Evolutionary conservation across 1,284 basidiomycete genomes (phyloP).

Genomic region (Hypsizygus ulmarius): DNA sequence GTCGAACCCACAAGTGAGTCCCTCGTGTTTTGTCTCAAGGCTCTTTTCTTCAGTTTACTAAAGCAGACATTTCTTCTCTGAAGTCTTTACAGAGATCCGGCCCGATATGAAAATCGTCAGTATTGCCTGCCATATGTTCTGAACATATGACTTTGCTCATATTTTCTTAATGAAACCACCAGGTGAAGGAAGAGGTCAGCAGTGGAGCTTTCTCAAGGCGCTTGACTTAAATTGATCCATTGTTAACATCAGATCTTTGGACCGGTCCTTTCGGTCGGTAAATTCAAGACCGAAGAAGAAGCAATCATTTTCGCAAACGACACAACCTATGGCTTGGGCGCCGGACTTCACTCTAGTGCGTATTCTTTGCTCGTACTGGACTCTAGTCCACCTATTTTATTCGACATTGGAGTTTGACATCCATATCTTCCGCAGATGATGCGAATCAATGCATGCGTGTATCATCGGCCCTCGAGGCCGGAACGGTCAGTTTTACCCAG

Average conservation of each 20-base stretch:
- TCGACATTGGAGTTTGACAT: neutral
- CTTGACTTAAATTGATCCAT: neutral
- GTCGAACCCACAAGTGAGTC: slow-evolving; percentile 70
- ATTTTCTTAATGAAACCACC: neutral
- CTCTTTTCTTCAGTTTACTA: neutral
- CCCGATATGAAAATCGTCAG: slow-evolving; percentile 76
- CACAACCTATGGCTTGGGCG: slow-evolving; percentile 85
- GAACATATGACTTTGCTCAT: slow-evolving; percentile 2
- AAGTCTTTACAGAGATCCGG: slow-evolving; percentile 74
- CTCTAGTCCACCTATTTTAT: neutral
- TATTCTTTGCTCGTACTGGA: slow-evolving; percentile 2
- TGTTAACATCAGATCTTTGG: slow-evolving; percentile 70
- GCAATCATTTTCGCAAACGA: slow-evolving; percentile 79
- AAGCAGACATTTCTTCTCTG: slow-evolving; percentile 2
- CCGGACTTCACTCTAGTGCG: slow-evolving; percentile 85
- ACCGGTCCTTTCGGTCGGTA: slow-evolving; percentile 75
- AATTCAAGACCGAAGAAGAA: slow-evolving; percentile 79
- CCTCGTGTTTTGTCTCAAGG: too few relatives aligned
- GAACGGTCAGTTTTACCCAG: slow-evolving; percentile 55
- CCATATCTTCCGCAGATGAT: slow-evolving; percentile 50
- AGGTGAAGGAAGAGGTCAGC: slow-evolving; percentile 74
- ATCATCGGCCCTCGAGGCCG: slow-evolving; percentile 78
- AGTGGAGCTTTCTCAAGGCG: neutral
- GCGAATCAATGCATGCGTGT: slow-evolving; percentile 88
- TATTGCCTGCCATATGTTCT: slow-evolving; percentile 5